Percentiles rank a stretch among this genome's conserved stretches.
These are phyloP conservation scores for Aspergillus panamensis DNA, from an alignment of 495 filamentous ascomycete genomes.

Conservation along the genomic window DNA sequence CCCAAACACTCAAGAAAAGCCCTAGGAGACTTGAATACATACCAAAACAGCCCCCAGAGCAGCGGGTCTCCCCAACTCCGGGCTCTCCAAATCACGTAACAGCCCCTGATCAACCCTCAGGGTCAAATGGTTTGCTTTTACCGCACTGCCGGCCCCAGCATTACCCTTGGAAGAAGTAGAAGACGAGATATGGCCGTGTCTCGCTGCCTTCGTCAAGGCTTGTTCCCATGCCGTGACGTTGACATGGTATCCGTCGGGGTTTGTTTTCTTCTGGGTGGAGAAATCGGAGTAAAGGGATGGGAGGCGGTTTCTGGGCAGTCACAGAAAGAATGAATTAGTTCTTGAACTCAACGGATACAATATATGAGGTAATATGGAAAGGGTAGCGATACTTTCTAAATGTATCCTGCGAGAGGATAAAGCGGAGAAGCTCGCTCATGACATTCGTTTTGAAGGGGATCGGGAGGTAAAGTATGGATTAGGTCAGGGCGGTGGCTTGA, in stretches of 20 bases:
- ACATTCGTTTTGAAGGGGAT: background rate
- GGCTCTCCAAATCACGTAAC: constrained; percentile 64
- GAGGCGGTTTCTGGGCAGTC: constrained; percentile 62
- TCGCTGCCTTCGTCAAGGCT: constrained; percentile 63
- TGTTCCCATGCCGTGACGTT: constrained; percentile 82
- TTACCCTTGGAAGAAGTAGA: constrained; percentile 15
- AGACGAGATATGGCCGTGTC: constrained; percentile 60
- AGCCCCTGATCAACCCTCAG: constrained; percentile 68
- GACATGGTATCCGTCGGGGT: constrained; percentile 85
- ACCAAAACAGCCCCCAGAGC: constrained; percentile 75
- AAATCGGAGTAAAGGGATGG: constrained; percentile 96
- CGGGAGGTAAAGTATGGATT: constrained; percentile 1
- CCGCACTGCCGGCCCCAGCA: background rate
- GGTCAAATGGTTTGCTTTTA: constrained; percentile 48
- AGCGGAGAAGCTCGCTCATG: constrained; percentile 61
- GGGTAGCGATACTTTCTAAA: constrained; percentile 54
- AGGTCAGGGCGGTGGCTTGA: background rate
- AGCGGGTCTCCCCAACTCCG: constrained; percentile 80
- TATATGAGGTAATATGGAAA: background rate
- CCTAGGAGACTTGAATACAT: constrained; percentile 17
- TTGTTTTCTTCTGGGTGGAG: constrained; percentile 66
- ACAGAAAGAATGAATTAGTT: constrained; percentile 2
- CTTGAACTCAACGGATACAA: background rate
- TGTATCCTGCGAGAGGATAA: constrained; percentile 58
- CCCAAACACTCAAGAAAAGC: background rate